phyloP scores from a whole-genome alignment of 768 basidiomycete genomes.

The Suillus clintonianus region DNA sequence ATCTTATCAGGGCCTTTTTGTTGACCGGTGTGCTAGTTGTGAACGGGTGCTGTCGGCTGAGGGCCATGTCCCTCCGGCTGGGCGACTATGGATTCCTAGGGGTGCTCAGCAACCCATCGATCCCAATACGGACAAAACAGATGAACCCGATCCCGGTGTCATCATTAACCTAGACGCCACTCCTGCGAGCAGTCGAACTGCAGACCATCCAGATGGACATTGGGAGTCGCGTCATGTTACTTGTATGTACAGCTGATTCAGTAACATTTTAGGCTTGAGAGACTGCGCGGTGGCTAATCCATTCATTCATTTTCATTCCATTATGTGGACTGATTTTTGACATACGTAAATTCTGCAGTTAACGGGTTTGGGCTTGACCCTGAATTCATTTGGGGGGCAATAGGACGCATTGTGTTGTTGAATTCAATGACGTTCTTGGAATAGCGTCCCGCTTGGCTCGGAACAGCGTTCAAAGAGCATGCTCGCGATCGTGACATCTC shows the following conservation, averaged over 20 bases:
- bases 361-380: not conserved
- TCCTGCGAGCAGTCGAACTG: not conserved
- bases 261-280: not conserved
- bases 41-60: constrained; percentile 68
- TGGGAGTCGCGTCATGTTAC: constrained; percentile 58
- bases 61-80: constrained; percentile 73
- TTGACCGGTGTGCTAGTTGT: constrained; percentile 60
- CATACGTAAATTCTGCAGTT: not conserved
- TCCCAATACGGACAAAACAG: not conserved
- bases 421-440: not conserved
- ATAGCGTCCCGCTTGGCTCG: not conserved
- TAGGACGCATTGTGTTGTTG: not conserved
- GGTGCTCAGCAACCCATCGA: not conserved
- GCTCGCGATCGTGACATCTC: not conserved
- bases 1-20: constrained; percentile 63
- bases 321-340: not conserved
- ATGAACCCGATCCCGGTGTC: not conserved
- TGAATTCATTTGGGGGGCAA: not conserved
- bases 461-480: not conserved
- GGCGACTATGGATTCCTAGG: constrained; percentile 51
- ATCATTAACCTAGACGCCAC: not conserved
- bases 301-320: not conserved
- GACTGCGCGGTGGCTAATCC: not conserved
- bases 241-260: constrained; percentile 33
- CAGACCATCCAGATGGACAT: constrained; percentile 28